These are phyloP conservation scores for Venturiaceae sp. DNA, from an alignment of 2,329 filamentous ascomycete genomes.

Conservation along the genomic window DNA sequence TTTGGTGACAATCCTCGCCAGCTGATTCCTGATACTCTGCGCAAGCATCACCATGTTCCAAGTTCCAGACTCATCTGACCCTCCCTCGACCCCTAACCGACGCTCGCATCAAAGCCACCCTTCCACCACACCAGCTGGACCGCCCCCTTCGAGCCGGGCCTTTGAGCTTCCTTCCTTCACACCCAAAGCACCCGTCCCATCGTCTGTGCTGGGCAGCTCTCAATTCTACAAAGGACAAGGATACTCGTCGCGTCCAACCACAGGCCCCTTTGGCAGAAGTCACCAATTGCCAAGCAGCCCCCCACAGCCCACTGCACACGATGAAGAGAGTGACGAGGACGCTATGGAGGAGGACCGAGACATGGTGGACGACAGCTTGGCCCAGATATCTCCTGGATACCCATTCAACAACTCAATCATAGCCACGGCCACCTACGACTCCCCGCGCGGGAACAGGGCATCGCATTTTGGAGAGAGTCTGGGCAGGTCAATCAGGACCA, in stretches of 20 bases:
- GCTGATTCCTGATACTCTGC: neutral
- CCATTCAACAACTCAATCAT: neutral
- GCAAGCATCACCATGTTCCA: slow-evolving; percentile 4
- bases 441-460: neutral
- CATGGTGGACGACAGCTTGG: slow-evolving; percentile 10
- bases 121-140: slow-evolving; percentile 49
- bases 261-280: neutral
- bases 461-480: neutral
- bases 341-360: slow-evolving; percentile 22
- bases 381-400: slow-evolving; percentile 9
- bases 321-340: slow-evolving; percentile 25
- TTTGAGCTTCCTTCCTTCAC: slow-evolving; percentile 41
- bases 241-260: neutral
- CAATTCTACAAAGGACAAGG: slow-evolving; percentile 19
- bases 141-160: slow-evolving; percentile 37
- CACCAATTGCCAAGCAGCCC: slow-evolving; percentile 7
- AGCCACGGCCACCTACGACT: slow-evolving; percentile 9
- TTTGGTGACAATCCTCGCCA: neutral
- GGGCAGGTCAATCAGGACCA: neutral
- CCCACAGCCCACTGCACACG: slow-evolving; percentile 6
- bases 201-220: slow-evolving; percentile 42
- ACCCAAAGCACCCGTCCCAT: slow-evolving; percentile 40
- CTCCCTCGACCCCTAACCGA: slow-evolving; percentile 25
- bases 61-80: slow-evolving; percentile 9
- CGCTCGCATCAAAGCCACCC: slow-evolving; percentile 22